These are phyloP conservation scores for Diutina ranongensis DNA, from an alignment of 1,139 yeast species.

Conservation along the genomic window DNA sequence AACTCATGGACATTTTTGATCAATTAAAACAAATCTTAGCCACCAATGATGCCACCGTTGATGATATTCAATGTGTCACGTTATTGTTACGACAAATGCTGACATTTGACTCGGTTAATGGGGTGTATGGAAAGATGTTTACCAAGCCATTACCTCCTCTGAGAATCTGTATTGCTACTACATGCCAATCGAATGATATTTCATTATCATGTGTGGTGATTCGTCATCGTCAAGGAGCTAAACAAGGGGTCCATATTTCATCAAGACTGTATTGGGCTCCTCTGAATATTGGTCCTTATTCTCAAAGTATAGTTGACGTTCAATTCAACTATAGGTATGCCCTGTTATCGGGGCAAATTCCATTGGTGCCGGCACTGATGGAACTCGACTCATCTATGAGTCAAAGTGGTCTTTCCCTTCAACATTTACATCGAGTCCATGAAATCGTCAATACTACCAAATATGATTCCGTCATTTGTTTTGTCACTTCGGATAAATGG, in stretches of 20 bases:
- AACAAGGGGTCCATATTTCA: slow-evolving; percentile 71
- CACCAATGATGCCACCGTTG: slow-evolving; percentile 17
- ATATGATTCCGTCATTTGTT: slow-evolving; percentile 43
- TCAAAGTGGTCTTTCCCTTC: slow-evolving; percentile 48
- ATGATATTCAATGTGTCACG: slow-evolving; percentile 44
- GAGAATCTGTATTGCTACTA: slow-evolving; percentile 68
- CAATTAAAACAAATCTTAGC: background rate
- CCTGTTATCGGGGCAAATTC: slow-evolving; percentile 86
- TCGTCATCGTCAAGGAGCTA: slow-evolving; percentile 18
- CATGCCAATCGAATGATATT: slow-evolving; percentile 25
- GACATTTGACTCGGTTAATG: slow-evolving; percentile 49
- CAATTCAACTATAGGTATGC: slow-evolving; percentile 31
- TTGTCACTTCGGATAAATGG: slow-evolving; percentile 23
- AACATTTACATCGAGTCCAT: slow-evolving; percentile 61
- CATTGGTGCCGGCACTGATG: slow-evolving; percentile 68
- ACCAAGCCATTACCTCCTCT: slow-evolving; percentile 66
- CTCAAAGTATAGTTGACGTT: slow-evolving; percentile 57
- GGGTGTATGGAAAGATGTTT: slow-evolving; percentile 45
- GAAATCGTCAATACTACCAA: slow-evolving; percentile 34
- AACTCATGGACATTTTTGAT: slow-evolving; percentile 17
- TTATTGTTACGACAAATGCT: slow-evolving; percentile 55
- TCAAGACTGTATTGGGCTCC: slow-evolving; percentile 98
- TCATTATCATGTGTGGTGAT: slow-evolving; percentile 51
- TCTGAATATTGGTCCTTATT: slow-evolving; percentile 93
- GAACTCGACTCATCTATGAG: slow-evolving; percentile 18